Base-by-base conservation (phyloP, 371 early-diverging fungal species). In the Cokeromyces recurvatus region DNA sequence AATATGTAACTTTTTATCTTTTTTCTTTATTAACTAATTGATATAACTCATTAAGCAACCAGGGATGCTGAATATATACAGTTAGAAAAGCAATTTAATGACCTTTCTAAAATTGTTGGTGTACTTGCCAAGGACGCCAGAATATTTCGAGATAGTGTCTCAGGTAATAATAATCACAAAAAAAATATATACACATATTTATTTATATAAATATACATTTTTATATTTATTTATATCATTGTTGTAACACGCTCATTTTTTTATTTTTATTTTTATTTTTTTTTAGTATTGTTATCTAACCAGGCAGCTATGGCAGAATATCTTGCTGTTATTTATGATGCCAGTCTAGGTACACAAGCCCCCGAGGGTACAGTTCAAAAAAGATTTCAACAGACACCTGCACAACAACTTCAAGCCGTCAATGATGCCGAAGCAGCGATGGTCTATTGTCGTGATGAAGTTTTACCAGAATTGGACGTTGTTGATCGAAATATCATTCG, bases 91-190 rank as follows among this genome's bases (percentile, higher is more conserved):
- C 59, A 71, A 24, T 85, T 91, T 51, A 78, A 75, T 44, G 62
- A 74, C 4, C 60, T 85, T 43, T 72, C 80, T 9, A 70, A 71
- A 38, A 46, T 64, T n/a, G 78, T 85, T 9, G 64, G 69, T 23
- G 68, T 63, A 42, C 69, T 92, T 1, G 53, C 79, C 17, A 74
- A 71, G 16, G 90, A 90, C 43, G 83, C 89, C 11, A 63, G 71
- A 43, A 78, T 81, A 46, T 90, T 85, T 65, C 85, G 89, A 46
- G 90, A 92, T 64, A 74, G 78, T 38, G 62, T 92, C 31, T 57
- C 84, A 6, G 67, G 82, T 82, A 66, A n/a, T n/a, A 45, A 38
- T 19, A 9, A 31, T 24, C 14, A 19, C 3, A 14, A 20, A 32
- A 31, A 39, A 40, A 46, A 46, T n/a, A n/a, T n/a, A n/a, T n/a